Percentiles rank a stretch among this genome's conserved stretches.
These are phyloP conservation scores for Nigrospora oryzae DNA, from an alignment of 2,329 filamentous ascomycete species.

Conservation along the genomic window DNA sequence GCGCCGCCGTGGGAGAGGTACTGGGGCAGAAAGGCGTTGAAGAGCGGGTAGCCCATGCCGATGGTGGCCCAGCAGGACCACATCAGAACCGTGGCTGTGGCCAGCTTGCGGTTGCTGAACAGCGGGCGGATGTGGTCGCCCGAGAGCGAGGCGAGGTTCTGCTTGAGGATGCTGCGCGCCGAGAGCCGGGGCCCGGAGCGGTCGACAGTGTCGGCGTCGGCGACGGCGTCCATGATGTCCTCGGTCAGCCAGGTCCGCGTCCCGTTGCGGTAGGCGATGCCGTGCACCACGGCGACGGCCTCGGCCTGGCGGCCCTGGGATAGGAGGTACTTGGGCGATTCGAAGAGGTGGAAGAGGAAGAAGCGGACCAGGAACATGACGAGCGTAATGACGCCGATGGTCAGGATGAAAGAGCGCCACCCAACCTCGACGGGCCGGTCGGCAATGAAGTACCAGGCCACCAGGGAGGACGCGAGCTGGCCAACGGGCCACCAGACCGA, in stretches of 20 bases:
- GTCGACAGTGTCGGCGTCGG: conserved; percentile 27
- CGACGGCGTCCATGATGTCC: conserved; percentile 53
- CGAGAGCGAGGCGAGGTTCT: conserved; percentile 59
- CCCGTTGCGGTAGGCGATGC: conserved; percentile 64
- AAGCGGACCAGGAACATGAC: conserved; percentile 72
- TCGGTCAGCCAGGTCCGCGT: conserved; percentile 69
- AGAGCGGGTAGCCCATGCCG: conserved; percentile 80
- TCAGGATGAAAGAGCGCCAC: conserved; percentile 67
- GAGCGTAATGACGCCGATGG: conserved; percentile 65
- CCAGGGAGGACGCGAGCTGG: conserved; percentile 62
- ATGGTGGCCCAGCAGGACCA: conserved; percentile 81
- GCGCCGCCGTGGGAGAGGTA: conserved; percentile 58
- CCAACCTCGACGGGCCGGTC: conserved; percentile 61
- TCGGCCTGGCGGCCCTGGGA: conserved; percentile 69
- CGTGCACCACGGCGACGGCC: conserved; percentile 72
- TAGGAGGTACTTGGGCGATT: conserved; percentile 78
- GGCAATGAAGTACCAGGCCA: conserved; percentile 71
- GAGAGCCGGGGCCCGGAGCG: conserved; percentile 14
- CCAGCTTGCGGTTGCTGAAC: conserved; percentile 45
- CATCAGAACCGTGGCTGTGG: conserved; percentile 43
- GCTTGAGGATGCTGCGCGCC: conserved; percentile 36
- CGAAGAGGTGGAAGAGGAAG: conserved; percentile 72
- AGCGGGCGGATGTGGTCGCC: conserved; percentile 58
- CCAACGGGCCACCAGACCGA: conserved; percentile 84
- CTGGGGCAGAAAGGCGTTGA: conserved; percentile 85